Evolutionary conservation across 495 filamentous ascomycete genomes (phyloP), one percentile per base, ranked within the genome.

Genomic region (Trichoderma orchidacearum): DNA sequence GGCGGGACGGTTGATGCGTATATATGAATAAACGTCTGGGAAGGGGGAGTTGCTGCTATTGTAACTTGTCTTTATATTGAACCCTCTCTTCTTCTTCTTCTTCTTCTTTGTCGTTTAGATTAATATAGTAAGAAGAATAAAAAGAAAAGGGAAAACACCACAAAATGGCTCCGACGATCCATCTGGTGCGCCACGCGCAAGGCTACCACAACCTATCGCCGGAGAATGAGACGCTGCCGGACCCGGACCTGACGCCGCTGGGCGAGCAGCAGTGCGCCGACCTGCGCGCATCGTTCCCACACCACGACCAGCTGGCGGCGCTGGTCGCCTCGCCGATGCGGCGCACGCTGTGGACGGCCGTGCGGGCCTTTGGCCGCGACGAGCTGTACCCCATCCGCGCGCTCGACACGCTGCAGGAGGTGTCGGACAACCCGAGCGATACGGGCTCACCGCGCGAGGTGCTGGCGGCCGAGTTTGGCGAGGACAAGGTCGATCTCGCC

Each of bases 331-430:
- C 89, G 0, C 91, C 92, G 1, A 76, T 96, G 51, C 84, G 85
- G 23, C 85, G 92, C 55, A 94, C 92, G 3, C 71, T 97, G 30
- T 84, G 87, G 66, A 96, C 92, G 0, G 82, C 85, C 5, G 75
- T 95, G 9, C 70, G 82, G 52, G 80, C 79, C 50, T 96, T 96
- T 70, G 68, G 66, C 48, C 73, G 83, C 3, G 62, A 58, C 6
- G 45, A 60, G 29, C 72, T 72, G n/a, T 57, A 77, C 35, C 73
- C 73, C 28, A 66, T 95, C 51, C 75, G 88, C 52, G 82, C 85
- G 8, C 71, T 95, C 1, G 87, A 89, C 0, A 87, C 92, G 57
- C 65, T 89, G 0, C 92, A 96, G 68, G 92, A 96, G 69, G 84
- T 85, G 0, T 82, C 80, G 11, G 79, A 82, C 27, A 67, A 86